Evolutionary conservation across 306 rosid species (phyloP), one percentile per base, ranked within the genome.

Genomic region (Urtica urens): DNA sequence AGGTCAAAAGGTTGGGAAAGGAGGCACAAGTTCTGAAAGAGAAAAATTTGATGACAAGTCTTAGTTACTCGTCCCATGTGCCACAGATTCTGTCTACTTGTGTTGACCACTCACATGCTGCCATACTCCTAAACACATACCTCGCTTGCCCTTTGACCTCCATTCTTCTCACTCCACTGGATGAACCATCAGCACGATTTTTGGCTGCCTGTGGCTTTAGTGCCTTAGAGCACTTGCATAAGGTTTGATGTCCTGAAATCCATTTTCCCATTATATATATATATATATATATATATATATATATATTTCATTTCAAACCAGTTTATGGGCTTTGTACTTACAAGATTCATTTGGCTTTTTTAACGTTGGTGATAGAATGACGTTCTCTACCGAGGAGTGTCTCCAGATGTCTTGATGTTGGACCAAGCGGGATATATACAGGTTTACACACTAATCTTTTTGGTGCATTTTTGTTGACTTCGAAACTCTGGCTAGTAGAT

Each of bases 371-470:
- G 72, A 72, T 81, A 90, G 99, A 76, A 73, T 60, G 86, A 77
- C 66, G 70, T 90, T 69, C 94, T 90, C 65, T 85, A 79, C 77
- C 67, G 99, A 82, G 99, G 99, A 10, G 82, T 90, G 53, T 90
- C 94, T 45, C 87, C 78, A 49, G 93, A 82, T 69, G 78, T 76
- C 69, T 55, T 90, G 77, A 75, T 80, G 84, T 69, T 90, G 70
- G 81, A 85, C 67, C 93, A 75, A 63, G 65, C 76, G 3, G 99
- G 99, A 71, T 67, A 50, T 52, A 24, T 90, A 50, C 96, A 90
- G 96, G 96, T 90, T 50, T 3, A 52, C 25, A 30, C 39, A 25
- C 30, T 63, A 28, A 6, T 33, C 23, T 48, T 47, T 52, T 23
- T 27, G 19, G 52, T 55, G 39, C 55, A 35, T 35, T 35, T 35